Conservation (phyloP, 2,329 filamentous ascomycete genomes). For the Cytospora mali region DNA sequence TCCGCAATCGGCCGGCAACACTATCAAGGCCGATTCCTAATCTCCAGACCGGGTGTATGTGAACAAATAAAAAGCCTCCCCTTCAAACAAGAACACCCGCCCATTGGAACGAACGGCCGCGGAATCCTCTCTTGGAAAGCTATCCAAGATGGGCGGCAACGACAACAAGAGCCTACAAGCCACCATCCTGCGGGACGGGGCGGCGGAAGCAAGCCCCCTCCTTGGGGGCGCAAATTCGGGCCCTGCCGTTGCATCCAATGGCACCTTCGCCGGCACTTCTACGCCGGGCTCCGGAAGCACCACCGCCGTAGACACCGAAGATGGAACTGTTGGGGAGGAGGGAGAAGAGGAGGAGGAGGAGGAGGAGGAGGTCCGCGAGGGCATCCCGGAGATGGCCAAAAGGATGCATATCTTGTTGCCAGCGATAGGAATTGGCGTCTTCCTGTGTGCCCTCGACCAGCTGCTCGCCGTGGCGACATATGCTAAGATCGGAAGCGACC, state of each 20-base stretch:
- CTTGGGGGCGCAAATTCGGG: conserved; percentile 2
- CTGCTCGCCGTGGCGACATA: conserved; percentile 80
- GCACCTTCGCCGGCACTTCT: conserved; percentile 3
- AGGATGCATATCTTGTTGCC: conserved; percentile 44
- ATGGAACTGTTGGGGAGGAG: neutral
- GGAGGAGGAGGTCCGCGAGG: conserved; percentile 27
- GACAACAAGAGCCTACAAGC: conserved; percentile 6
- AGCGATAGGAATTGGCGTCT: conserved; percentile 49
- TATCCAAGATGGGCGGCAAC: conserved; percentile 12
- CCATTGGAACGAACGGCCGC: neutral
- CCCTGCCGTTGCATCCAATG: neutral
- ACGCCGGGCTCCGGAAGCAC: neutral
- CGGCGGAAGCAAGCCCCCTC: conserved; percentile 24
- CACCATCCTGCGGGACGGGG: neutral
- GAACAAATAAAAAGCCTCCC: too few species aligned
- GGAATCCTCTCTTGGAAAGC: neutral
- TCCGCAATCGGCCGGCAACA: neutral
- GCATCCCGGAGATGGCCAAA: conserved; percentile 36
- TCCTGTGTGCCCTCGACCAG: conserved; percentile 74
- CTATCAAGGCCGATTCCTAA: neutral
- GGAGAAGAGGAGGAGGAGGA: neutral
- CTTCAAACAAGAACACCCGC: too few species aligned
- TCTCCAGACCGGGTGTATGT: too few species aligned
- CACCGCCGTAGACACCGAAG: neutral
- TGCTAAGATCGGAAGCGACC: conserved; percentile 73